phyloP scores from a whole-genome alignment of 2,329 filamentous ascomycete genomes.

The Microsporum canis region DNA sequence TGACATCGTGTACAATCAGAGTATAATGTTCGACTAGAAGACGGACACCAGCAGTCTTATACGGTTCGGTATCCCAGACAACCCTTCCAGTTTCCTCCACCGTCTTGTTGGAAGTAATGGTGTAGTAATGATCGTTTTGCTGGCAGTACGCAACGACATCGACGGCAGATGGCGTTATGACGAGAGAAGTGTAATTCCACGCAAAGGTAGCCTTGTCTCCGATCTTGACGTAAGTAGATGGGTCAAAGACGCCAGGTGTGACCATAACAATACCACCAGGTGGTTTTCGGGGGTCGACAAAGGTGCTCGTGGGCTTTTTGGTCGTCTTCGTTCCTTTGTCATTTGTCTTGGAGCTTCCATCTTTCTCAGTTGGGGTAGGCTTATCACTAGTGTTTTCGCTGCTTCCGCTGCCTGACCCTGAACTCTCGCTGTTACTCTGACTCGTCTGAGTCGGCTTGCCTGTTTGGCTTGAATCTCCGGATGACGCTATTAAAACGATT shows the following conservation, averaged over 20 bases:
- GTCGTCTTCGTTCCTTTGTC: slow-evolving; percentile 17
- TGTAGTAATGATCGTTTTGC: slow-evolving; percentile 49
- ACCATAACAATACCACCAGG: slow-evolving; percentile 53
- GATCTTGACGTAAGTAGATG: slow-evolving; percentile 52
- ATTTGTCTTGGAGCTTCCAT: slow-evolving; percentile 2
- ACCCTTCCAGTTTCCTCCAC: slow-evolving; percentile 42
- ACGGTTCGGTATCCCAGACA: slow-evolving; percentile 50
- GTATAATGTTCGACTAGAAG: slow-evolving; percentile 53
- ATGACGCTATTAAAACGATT: background rate
- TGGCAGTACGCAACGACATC: slow-evolving; percentile 53
- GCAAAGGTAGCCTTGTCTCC: slow-evolving; percentile 51
- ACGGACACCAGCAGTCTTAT: slow-evolving; percentile 39
- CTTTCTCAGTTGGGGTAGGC: slow-evolving; percentile 11
- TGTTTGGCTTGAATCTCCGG: background rate
- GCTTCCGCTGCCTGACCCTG: slow-evolving; percentile 13
- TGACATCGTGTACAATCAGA: slow-evolving; percentile 50
- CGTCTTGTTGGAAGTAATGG: slow-evolving; percentile 49
- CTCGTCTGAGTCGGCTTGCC: slow-evolving; percentile 11
- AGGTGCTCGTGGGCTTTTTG: slow-evolving; percentile 21
- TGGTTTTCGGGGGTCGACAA: slow-evolving; percentile 42
- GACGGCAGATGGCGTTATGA: slow-evolving; percentile 46
- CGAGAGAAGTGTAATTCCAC: slow-evolving; percentile 59
- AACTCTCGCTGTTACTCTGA: slow-evolving; percentile 13
- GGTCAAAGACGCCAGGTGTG: slow-evolving; percentile 41
- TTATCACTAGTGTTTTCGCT: slow-evolving; percentile 2